Conservation (phyloP, 768 basidiomycete species). For the Omphalotus guepiniiformis region DNA sequence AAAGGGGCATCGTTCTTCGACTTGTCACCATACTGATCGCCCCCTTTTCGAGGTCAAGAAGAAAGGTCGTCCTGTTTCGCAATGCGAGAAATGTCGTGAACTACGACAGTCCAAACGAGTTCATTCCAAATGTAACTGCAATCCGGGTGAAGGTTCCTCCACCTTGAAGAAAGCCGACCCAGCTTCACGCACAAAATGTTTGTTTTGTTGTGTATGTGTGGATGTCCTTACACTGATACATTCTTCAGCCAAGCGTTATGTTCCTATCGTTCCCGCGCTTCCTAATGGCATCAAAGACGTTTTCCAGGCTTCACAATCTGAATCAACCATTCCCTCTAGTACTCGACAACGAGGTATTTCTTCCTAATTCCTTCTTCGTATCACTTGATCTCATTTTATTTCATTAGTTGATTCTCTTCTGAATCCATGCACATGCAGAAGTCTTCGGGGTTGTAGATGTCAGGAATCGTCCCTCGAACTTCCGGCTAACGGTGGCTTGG, state of each 20-base stretch:
- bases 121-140: constrained; percentile 80
- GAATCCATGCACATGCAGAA: constrained; percentile 61
- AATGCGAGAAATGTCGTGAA: constrained; percentile 82
- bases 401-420: constrained; percentile 52
- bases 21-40: constrained; percentile 80
- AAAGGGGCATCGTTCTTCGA: constrained; percentile 90
- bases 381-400: constrained; percentile 8
- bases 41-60: constrained; percentile 93
- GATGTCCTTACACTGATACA: too few species aligned
- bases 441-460: constrained; percentile 54
- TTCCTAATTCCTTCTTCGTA: constrained; percentile 4
- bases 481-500: constrained; percentile 16
- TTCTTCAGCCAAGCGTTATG: constrained; percentile 55
- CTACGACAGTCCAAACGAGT: constrained; percentile 75
- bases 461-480: constrained; percentile 7
- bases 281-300: constrained; percentile 72
- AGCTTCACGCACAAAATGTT: constrained; percentile 38
- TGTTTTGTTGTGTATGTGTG: constrained; percentile 8
- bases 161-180: constrained; percentile 24
- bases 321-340: constrained; percentile 30
- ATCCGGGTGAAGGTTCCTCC: constrained; percentile 34
- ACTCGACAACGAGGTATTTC: constrained; percentile 46
- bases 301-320: constrained; percentile 25
- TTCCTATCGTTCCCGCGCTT: constrained; percentile 65
- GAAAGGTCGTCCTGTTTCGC: constrained; percentile 89